These are phyloP conservation scores for Elongisporangium undulatum DNA, from an alignment of 352 stramenopile genomes.

Conservation along the genomic window DNA sequence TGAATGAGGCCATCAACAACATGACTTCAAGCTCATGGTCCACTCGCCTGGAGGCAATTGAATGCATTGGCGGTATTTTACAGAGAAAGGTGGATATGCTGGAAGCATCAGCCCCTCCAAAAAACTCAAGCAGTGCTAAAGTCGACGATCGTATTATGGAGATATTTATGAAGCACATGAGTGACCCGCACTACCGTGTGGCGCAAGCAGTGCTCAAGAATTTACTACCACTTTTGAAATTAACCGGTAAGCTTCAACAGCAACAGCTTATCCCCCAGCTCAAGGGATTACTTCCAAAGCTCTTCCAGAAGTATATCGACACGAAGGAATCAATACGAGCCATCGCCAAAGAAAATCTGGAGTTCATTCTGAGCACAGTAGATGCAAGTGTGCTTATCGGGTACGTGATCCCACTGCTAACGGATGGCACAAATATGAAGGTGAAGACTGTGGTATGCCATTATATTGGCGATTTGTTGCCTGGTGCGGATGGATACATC, in stretches of 20 bases:
- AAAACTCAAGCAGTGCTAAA: conserved; percentile 18
- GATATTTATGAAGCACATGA: conserved; percentile 58
- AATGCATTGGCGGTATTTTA: conserved; percentile 34
- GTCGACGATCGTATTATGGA: conserved; percentile 54
- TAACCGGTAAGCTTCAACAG: conserved; percentile 16
- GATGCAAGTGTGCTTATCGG: conserved; percentile 41
- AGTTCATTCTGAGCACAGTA: conserved; percentile 44
- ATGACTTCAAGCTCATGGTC: conserved; percentile 63
- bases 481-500: conserved; percentile 47
- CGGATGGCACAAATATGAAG: conserved; percentile 78
- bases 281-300: conserved; percentile 49
- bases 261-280: conserved; percentile 44
- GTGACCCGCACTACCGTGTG: conserved; percentile 71
- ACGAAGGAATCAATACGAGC: conserved; percentile 58
- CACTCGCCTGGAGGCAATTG: conserved; percentile 52
- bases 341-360: conserved; percentile 54
- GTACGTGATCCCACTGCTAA: conserved; percentile 52
- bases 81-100: conserved; percentile 8
- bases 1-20: conserved; percentile 46
- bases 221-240: conserved; percentile 45
- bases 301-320: conserved; percentile 79
- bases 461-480: conserved; percentile 59
- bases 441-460: conserved; percentile 64
- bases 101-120: conserved; percentile 4
- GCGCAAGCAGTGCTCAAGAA: conserved; percentile 60